Evolutionary conservation across 2,329 filamentous ascomycete genomes (phyloP).

Genomic region (Neonectria faginata): DNA sequence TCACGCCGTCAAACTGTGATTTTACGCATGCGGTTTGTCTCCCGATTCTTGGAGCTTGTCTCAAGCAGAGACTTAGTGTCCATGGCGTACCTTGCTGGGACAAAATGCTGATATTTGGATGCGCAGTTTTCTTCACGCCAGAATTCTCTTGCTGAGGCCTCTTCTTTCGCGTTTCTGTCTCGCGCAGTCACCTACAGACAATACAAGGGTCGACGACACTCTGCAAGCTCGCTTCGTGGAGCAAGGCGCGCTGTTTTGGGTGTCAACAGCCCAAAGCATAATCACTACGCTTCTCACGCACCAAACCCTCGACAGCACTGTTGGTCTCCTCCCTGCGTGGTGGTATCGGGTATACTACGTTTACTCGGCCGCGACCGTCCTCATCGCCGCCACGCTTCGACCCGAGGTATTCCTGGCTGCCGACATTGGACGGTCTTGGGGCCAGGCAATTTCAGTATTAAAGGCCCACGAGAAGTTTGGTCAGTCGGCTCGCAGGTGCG

Average conservation of each 20-base stretch:
- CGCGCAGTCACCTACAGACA: constrained; percentile 31
- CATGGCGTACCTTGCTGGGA: no score
- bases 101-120: no score
- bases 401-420: constrained; percentile 47
- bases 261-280: constrained; percentile 49
- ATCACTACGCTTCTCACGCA: constrained; percentile 48
- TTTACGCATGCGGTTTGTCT: constrained; percentile 48
- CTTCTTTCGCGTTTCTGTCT: constrained; percentile 50
- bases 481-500: constrained; percentile 48
- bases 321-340: constrained; percentile 53
- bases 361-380: constrained; percentile 51
- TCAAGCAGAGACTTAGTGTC: no score
- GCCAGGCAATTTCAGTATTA: constrained; percentile 49
- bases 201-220: constrained; percentile 33
- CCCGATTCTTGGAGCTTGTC: background rate
- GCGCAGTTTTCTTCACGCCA: constrained; percentile 49
- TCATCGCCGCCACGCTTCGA: constrained; percentile 52
- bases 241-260: constrained; percentile 51
- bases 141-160: constrained; percentile 50
- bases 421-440: constrained; percentile 48
- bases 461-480: constrained; percentile 51
- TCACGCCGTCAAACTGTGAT: constrained; percentile 49
- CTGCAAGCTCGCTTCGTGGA: constrained; percentile 46
- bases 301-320: constrained; percentile 47
- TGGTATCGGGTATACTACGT: constrained; percentile 55